Base-by-base conservation (phyloP, 768 basidiomycete genomes). In the Mrakia gelida region DNA sequence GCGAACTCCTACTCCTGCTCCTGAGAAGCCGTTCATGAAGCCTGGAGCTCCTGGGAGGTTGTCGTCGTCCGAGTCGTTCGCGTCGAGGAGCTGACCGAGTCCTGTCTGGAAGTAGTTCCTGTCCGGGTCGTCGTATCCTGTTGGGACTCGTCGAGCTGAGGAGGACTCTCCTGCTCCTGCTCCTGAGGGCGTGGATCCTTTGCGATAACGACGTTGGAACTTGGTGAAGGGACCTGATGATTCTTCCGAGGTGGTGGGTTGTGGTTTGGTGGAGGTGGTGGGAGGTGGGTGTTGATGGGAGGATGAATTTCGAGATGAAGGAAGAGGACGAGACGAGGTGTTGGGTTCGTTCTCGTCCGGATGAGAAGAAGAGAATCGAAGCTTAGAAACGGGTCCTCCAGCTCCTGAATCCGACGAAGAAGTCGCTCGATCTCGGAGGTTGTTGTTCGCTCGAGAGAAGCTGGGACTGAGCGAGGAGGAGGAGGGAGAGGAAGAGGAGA, bases 51-150 rank as follows among this genome's bases (percentile, higher is more conserved):
- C 45, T 7, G 49, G 28, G 13, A 49, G 54, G 16, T 32, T 32
- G n/a, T 78, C 77, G 52, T 78, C 77, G 30, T 78, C 77, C 73
- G 77, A 74, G 38, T 78, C 77, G 68, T 74, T 32, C 26, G 28
- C 63, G 45, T 73, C 71, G 32, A 59, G 62, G 11, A 78, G 73
- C 34, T 78, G 71, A 7, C 77, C 77, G 34, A 75, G 32, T 16
- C 71, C 77, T 3, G 77, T 78, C 38, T 73, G 62, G 38, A 73
- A 78, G 65, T 78, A 78, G 67, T 78, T 78, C 28, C 67, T 73
- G 28, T 78, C 77, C 5, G 77, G 77, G 38, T 78, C 77, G 45
- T 78, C 77, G n/a, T 73, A 73, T 10, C 71, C 71, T 16, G 16
- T 52, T 26, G 1, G 18, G 1, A 3, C 23, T 28, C 49, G 23